These are phyloP conservation scores for Beauveria bassiana DNA, from an alignment of 2,329 filamentous ascomycete genomes.

Conservation along the genomic window DNA sequence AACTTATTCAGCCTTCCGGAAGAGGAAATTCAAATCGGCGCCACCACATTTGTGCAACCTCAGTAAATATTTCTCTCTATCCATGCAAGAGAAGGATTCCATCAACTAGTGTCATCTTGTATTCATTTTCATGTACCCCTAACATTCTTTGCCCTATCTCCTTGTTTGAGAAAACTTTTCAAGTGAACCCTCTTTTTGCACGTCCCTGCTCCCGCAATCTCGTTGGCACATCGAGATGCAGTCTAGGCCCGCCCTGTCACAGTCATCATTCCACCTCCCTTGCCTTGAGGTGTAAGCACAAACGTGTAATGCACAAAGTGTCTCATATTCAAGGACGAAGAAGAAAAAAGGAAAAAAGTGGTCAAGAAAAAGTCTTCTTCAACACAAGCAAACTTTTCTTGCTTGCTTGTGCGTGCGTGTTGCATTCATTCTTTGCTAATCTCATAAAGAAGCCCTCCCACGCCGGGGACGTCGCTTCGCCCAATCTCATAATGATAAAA, in stretches of 20 bases:
- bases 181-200: too few relatives aligned
- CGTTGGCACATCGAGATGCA: neutral
- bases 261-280: conserved; percentile 6
- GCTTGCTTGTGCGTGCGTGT: neutral
- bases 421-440: conserved; percentile 7
- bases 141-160: too few relatives aligned
- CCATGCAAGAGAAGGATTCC: too few relatives aligned
- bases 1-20: neutral
- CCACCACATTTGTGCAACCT: neutral
- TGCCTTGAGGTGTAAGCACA: neutral
- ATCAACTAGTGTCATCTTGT: too few relatives aligned
- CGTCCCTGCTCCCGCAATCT: neutral
- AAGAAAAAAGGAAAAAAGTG: neutral
- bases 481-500: conserved; percentile 1
- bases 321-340: neutral
- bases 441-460: conserved; percentile 1
- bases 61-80: neutral
- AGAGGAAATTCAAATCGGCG: conserved; percentile 2
- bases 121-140: too few relatives aligned
- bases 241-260: neutral
- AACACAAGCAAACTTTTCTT: neutral
- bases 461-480: neutral
- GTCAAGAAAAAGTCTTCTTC: neutral
- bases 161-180: too few relatives aligned
- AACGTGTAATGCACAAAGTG: neutral